Conservation (phyloP, 2,329 filamentous ascomycete species). For the Tricladium varicosporioides region DNA sequence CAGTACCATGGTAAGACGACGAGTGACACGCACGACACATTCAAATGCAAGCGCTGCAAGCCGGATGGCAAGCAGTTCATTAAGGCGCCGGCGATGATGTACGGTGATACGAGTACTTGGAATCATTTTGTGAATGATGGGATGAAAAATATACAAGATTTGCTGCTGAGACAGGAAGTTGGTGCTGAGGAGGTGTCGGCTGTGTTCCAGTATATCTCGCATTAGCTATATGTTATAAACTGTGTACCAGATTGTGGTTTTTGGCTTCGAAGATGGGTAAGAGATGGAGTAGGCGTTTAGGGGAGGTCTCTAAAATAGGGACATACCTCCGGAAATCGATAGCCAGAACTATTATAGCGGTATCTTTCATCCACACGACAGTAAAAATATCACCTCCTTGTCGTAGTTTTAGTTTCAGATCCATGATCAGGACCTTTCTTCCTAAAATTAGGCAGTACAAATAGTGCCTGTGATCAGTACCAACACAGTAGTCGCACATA, state of each 20-base stretch:
- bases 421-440: no score
- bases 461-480: neutral
- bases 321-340: no score
- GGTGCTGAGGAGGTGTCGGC: constrained; percentile 80
- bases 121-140: constrained; percentile 90
- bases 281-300: neutral
- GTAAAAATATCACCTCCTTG: no score
- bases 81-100: constrained; percentile 92
- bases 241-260: neutral
- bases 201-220: constrained; percentile 98
- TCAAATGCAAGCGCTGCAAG: constrained; percentile 95
- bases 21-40: constrained; percentile 96
- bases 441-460: neutral
- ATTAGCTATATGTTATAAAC: constrained; percentile 44
- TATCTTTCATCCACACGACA: no score
- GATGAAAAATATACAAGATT: constrained; percentile 81
- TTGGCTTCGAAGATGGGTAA: neutral
- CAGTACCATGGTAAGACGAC: constrained; percentile 82
- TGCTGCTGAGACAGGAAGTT: constrained; percentile 83
- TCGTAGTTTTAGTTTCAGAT: no score
- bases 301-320: no score
- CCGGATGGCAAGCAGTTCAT: constrained; percentile 82
- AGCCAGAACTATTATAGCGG: no score
- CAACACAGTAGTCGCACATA: neutral
- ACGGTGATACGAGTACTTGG: constrained; percentile 98